Percentiles rank a stretch among this genome's conserved stretches.
Evolutionary conservation across 176 grass and related monocot species (phyloP).

Genomic region (Leersia perrieri): DNA sequence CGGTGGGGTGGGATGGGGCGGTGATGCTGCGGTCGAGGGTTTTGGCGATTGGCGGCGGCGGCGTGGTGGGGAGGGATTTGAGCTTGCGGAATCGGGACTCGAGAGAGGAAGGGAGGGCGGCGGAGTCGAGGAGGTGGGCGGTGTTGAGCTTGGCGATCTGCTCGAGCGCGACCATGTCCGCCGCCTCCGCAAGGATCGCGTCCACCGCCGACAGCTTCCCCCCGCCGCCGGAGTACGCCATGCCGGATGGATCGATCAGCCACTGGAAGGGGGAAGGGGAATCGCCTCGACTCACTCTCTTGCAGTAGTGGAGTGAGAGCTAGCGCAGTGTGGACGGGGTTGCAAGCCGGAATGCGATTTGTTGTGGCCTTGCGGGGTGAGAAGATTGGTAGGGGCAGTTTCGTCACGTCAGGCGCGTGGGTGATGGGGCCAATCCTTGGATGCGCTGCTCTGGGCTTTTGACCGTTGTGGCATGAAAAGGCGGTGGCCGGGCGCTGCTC

Average conservation of each 20-base stretch:
- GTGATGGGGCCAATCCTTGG: conserved; percentile 21
- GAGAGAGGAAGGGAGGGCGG: conserved; percentile 53
- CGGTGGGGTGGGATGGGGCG: conserved; percentile 22
- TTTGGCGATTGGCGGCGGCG: background rate
- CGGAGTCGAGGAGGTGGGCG: conserved; percentile 53
- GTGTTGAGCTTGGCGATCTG: conserved; percentile 82
- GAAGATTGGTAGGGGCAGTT: background rate
- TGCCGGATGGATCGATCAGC: conserved; percentile 19
- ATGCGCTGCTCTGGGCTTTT: background rate
- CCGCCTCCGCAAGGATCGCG: conserved; percentile 69
- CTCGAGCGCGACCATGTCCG: conserved; percentile 63
- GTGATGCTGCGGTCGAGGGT: conserved; percentile 24
- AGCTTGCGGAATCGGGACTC: conserved; percentile 88
- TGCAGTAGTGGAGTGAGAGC: background rate
- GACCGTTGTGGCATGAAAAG: conserved; percentile 37
- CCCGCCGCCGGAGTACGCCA: conserved; percentile 33
- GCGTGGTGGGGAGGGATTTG: conserved; percentile 57
- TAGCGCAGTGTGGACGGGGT: background rate
- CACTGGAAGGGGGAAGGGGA: background rate
- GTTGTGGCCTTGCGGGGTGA: background rate
- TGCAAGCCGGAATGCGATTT: background rate
- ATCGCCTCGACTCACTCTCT: too few relatives aligned
- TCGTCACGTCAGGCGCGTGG: conserved; percentile 30
- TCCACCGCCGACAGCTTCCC: conserved; percentile 48
- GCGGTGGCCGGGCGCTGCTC: background rate